A percentile compares a stretch with the other conserved stretches of the same genome.
These are phyloP conservation scores for Ceratobasidium theobromae DNA, from an alignment of 1,284 basidiomycete genomes.

Conservation along the genomic window DNA sequence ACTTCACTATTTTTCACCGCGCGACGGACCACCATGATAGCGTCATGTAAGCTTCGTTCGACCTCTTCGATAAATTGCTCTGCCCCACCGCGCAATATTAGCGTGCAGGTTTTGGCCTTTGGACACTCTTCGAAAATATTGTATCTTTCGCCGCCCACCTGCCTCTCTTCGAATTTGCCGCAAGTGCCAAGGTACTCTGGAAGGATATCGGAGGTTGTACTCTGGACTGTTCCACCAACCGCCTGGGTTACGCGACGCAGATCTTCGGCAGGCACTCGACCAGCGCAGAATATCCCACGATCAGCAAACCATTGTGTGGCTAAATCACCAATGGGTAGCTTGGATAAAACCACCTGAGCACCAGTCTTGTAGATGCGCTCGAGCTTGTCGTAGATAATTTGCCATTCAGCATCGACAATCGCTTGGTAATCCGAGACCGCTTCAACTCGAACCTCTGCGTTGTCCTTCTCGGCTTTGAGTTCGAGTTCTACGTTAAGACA, in stretches of 20 bases:
- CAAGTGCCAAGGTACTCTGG: slow-evolving; percentile 91
- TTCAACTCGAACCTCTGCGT: slow-evolving; percentile 97
- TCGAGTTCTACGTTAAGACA: slow-evolving; percentile 98
- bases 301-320: slow-evolving; percentile 99
- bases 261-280: slow-evolving; percentile 89
- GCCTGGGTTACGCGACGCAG: slow-evolving; percentile 94
- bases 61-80: slow-evolving; percentile 99
- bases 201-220: slow-evolving; percentile 91
- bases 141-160: slow-evolving; percentile 97
- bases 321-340: slow-evolving; percentile 97
- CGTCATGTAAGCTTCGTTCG: slow-evolving; percentile 95
- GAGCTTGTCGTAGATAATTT: slow-evolving; percentile 98
- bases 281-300: slow-evolving; percentile 98
- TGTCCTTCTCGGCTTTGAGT: slow-evolving; percentile 99
- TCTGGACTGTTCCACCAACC: slow-evolving; percentile 92
- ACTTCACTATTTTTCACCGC: slow-evolving; percentile 95
- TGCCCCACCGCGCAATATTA: slow-evolving; percentile 93
- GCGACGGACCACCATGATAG: slow-evolving; percentile 99
- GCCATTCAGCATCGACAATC: slow-evolving; percentile 99
- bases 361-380: slow-evolving; percentile 96
- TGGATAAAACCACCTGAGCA: slow-evolving; percentile 96
- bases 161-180: slow-evolving; percentile 89
- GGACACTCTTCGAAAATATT: slow-evolving; percentile 95
- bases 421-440: slow-evolving; percentile 98
- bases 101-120: slow-evolving; percentile 97